Base-by-base conservation (phyloP, 352 stramenopile genomes). In the Pythium aquatile region DNA sequence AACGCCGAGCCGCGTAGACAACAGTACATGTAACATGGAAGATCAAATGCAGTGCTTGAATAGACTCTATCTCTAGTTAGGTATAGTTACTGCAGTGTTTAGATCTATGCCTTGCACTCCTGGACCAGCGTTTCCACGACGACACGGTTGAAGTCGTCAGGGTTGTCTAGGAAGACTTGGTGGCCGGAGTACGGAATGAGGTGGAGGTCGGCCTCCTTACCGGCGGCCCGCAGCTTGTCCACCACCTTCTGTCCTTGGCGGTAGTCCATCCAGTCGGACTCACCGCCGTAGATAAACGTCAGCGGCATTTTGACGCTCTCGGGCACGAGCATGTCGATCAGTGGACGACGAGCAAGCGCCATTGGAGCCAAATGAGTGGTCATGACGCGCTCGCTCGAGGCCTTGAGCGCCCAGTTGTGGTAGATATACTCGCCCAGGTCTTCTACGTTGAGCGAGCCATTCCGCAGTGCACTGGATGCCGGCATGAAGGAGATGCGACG, bases 231-330 rank as follows among this genome's bases (percentile, higher is more conserved):
- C n/a, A 93, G 84, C 4, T 64, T 64, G 24, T 91, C 69, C 13
- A 93, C 78, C n/a, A 95, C 78, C 14, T 76, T 65, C 48, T 78
- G 61, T 20, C 83, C 82, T 55, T 89, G 80, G 40, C 73, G 74
- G 59, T 87, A 91, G 70, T 95, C 84, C 86, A 95, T 95, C 86
- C 86, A 95, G 71, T 95, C 86, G 32, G 75, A 83, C 29, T 91
- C 79, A 44, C 85, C 83, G 8, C 79, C 79, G 61, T 93, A 93
- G 49, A 95, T 85, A 61, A 95, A 93, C 32, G 84, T 90, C 16
- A 95, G 66, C 26, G 86, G 86, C 86, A 93, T 93, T 55, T 81
- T 73, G 9, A 95, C 71, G 5, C 63, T 67, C 51, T 85, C 75
- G 1, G 83, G 83, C 16, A 76, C 55, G 20, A 95, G 67, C 54